A percentile compares a stretch with the other conserved stretches of the same genome.
Conservation (phyloP, 176 grass and related monocot genomes). For the Rhynchospora tenuis region DNA sequence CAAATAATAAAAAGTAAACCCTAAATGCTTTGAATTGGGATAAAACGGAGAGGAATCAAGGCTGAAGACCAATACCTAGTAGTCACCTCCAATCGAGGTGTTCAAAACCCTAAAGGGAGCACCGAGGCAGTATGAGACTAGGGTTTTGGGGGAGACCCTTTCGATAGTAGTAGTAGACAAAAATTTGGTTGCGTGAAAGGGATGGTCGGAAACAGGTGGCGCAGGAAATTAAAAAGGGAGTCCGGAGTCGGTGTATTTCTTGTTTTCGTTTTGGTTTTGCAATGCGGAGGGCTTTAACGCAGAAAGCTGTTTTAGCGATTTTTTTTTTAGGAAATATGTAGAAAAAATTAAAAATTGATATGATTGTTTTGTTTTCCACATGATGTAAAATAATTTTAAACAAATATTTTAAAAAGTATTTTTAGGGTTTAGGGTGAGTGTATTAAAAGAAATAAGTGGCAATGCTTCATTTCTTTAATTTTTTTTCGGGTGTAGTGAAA, state of each 20-base stretch:
- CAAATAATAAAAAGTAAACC: not conserved
- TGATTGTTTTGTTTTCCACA: too few relatives aligned
- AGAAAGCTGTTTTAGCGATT: not conserved
- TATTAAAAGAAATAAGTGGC: too few relatives aligned
- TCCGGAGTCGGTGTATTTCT: not conserved
- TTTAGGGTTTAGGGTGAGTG: too few relatives aligned
- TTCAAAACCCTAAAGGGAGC: conserved; percentile 2
- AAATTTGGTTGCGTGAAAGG: not conserved
- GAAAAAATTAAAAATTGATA: too few relatives aligned
- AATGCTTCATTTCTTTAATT: too few relatives aligned
- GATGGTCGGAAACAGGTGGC: not conserved
- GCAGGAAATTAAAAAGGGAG: not conserved
- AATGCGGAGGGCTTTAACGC: not conserved
- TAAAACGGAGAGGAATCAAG: not conserved
- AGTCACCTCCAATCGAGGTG: not conserved
- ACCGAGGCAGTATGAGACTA: not conserved
- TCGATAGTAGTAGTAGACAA: not conserved
- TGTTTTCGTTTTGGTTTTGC: too few relatives aligned
- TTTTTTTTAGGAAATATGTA: too few relatives aligned
- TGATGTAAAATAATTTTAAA: too few relatives aligned
- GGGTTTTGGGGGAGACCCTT: conserved; percentile 9
- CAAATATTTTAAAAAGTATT: too few relatives aligned
- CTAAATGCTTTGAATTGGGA: not conserved
- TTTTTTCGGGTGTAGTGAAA: too few relatives aligned
- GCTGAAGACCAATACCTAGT: not conserved